Evolutionary conservation across 2,329 filamentous ascomycete species (phyloP).

Genomic region (Trichoderma sp.): DNA sequence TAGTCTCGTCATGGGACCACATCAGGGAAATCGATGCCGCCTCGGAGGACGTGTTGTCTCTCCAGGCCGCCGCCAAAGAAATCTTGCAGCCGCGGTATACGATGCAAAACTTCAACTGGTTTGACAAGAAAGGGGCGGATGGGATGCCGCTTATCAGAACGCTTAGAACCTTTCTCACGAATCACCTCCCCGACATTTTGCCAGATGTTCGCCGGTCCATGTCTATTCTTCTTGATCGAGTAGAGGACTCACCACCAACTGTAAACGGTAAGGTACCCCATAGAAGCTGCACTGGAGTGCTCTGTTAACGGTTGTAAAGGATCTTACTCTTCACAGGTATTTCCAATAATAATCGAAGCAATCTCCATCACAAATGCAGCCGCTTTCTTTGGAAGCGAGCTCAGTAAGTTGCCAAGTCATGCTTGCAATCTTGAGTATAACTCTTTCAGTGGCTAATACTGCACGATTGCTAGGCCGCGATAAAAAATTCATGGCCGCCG

Average conservation of each 20-base stretch:
- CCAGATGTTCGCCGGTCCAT: constrained; percentile 8
- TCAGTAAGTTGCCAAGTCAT: neutral
- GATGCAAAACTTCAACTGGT: constrained; percentile 20
- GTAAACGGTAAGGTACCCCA: neutral
- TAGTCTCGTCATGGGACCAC: constrained; percentile 12
- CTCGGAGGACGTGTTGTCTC: constrained; percentile 5
- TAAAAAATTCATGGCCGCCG: neutral
- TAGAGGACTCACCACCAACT: neutral
- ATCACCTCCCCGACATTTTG: constrained; percentile 15
- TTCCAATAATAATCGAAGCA: constrained; percentile 2
- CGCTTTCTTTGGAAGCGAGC: neutral
- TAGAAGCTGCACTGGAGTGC: no score
- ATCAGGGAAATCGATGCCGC: constrained; percentile 17
- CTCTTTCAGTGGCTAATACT: neutral
- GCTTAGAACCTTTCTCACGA: constrained; percentile 10
- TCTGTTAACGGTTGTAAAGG: neutral
- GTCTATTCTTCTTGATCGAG: neutral
- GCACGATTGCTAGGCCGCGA: neutral
- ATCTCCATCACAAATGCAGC: constrained; percentile 4
- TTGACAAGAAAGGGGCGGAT: constrained; percentile 9
- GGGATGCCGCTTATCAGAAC: constrained; percentile 9
- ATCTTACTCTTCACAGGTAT: neutral
- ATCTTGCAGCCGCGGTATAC: constrained; percentile 13
- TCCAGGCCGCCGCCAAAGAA: constrained; percentile 13
- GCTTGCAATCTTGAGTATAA: neutral